Conservation (phyloP, 306 rosid genomes). For the Fragaria vesca region DNA sequence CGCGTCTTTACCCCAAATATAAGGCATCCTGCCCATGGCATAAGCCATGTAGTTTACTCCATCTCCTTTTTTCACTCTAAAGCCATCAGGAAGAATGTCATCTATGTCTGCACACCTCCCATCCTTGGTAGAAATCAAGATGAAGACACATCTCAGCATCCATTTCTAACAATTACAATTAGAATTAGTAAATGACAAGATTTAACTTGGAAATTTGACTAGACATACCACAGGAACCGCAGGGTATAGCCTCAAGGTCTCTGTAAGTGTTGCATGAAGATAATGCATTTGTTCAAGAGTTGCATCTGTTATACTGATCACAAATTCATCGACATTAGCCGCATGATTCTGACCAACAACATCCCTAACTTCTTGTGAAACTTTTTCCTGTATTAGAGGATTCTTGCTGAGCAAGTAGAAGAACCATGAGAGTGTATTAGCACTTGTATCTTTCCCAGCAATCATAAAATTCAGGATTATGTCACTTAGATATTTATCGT, state of each 20-base stretch:
- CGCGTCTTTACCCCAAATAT: conserved; percentile 71
- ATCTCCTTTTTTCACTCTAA: conserved; percentile 62
- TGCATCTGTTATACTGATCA: conserved; percentile 43
- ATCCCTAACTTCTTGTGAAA: conserved; percentile 61
- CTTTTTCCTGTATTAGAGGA: conserved; percentile 62
- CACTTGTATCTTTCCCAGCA: conserved; percentile 77
- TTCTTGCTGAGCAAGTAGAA: conserved; percentile 71
- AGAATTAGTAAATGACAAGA: background rate
- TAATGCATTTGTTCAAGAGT: conserved; percentile 68
- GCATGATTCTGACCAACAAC: conserved; percentile 36
- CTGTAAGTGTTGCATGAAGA: conserved; percentile 74
- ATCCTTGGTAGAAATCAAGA: conserved; percentile 23
- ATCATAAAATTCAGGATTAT: conserved; percentile 66
- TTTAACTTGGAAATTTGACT: background rate
- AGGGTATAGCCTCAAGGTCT: conserved; percentile 81
- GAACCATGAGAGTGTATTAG: conserved; percentile 80
- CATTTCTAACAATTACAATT: background rate
- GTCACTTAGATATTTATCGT: conserved; percentile 60
- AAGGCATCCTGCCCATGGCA: conserved; percentile 74
- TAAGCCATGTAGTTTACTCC: conserved; percentile 56
- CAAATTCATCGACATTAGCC: conserved; percentile 37
- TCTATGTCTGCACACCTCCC: conserved; percentile 36
- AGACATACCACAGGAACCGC: conserved; percentile 45
- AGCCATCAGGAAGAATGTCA: conserved; percentile 71
- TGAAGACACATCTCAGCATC: background rate